Evolutionary conservation across 2,329 filamentous ascomycete genomes (phyloP), one percentile per base, ranked within the genome.

Genomic region (Phaeoacremonium minimum): DNA sequence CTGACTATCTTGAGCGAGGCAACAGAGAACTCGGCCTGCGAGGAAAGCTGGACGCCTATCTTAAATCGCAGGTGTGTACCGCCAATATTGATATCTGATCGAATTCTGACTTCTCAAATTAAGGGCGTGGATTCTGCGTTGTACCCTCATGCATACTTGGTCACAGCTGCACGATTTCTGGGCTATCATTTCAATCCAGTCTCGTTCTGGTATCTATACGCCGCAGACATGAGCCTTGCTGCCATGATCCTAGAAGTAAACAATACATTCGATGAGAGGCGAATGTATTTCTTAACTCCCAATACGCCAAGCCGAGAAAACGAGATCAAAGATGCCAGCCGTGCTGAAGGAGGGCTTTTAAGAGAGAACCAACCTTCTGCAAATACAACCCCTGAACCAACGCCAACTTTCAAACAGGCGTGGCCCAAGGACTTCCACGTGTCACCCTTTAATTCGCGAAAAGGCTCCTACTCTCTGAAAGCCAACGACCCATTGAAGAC

Each of bases 181-280:
- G 80, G 81, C 4, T 85, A 85, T 51, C 75, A 77, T 15, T 87
- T 86, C 59, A 89, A 87, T 47, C 83, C 83, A 0, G 80, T 85
- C 4, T 88, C 83, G 0, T 85, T 89, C 49, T 90, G 85, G 83
- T 87, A 88, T 46, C 69, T 90, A 3, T 89, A 90, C 53, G 73
- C 78, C 11, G 46, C 58, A 1, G 57, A 74, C 7, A 71, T 72
- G 39, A 57, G 69, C 6, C 64, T 89, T 12, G 71, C 67, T 16
- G 79, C 78, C 37, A 78, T 87, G 59, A 68, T 90, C 2, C 52
- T 86, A 1, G 85, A 90, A 54, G 81, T 88, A 31, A 87, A 86
- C 57, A 88, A 88, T 48, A 86, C 83, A 0, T 88, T 87, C 50
- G 82, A 77, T 33, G 85, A 89, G 56, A 69, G 81, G 34, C 73